These are phyloP conservation scores for Fistulina hepatica DNA, from an alignment of 1,284 basidiomycete species.

Conservation along the genomic window DNA sequence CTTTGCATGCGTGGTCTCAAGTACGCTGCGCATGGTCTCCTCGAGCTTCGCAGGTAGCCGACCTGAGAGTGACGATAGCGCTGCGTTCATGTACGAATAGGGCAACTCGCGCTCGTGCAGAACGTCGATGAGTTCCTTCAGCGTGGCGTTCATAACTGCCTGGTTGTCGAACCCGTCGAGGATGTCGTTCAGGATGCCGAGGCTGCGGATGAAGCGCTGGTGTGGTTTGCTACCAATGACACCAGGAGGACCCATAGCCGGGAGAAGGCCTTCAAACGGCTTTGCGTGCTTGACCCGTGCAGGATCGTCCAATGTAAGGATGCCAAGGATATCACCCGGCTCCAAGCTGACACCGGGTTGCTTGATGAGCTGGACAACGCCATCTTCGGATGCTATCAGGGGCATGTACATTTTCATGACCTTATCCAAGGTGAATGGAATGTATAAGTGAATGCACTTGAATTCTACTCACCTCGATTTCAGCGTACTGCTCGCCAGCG, in stretches of 20 bases:
- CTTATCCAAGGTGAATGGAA: too few species aligned
- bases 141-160: conserved; percentile 69
- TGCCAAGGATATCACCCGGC: conserved; percentile 97
- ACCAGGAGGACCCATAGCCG: conserved; percentile 75
- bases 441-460: neutral
- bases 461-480: conserved; percentile 71
- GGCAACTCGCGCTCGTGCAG: conserved; percentile 82
- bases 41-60: conserved; percentile 92
- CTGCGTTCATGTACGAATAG: conserved; percentile 77
- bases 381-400: conserved; percentile 91
- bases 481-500: conserved; percentile 94
- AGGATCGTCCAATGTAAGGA: conserved; percentile 94
- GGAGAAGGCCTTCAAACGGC: conserved; percentile 92
- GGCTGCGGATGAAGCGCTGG: conserved; percentile 73
- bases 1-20: conserved; percentile 70
- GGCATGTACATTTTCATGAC: conserved; percentile 99
- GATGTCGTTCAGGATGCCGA: conserved; percentile 82
- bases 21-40: conserved; percentile 69
- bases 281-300: conserved; percentile 96
- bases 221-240: conserved; percentile 88
- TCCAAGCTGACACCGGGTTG: conserved; percentile 94
- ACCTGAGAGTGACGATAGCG: conserved; percentile 84
- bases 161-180: conserved; percentile 94
- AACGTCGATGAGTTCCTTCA: conserved; percentile 74
- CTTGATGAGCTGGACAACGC: conserved; percentile 94